Percentiles rank a stretch among this genome's conserved stretches.
Conservation (phyloP, 2,329 filamentous ascomycete species). For the Rasamsonia emersonii region DNA sequence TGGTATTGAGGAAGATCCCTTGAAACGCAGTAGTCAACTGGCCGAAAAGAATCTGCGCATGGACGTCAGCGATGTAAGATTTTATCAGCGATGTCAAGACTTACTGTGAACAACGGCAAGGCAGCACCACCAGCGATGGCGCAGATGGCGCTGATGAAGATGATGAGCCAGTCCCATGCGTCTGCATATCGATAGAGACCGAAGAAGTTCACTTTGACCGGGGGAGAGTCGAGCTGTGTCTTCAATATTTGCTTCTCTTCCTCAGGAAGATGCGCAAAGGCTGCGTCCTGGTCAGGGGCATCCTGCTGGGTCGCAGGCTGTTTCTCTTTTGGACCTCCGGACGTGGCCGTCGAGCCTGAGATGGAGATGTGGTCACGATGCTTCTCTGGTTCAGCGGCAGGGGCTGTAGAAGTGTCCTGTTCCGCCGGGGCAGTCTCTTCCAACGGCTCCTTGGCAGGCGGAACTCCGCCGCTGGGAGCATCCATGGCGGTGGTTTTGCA, state of each 20-base stretch:
- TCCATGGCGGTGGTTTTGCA: too few species aligned
- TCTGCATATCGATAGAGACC: slow-evolving; percentile 65
- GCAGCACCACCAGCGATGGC: slow-evolving; percentile 66
- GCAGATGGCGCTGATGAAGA: slow-evolving; percentile 52
- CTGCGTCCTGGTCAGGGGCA: slow-evolving; percentile 39
- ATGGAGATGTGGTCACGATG: slow-evolving; percentile 11
- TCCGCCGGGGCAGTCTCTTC: too few species aligned
- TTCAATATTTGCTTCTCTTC: slow-evolving; percentile 60
- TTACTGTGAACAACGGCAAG: slow-evolving; percentile 68
- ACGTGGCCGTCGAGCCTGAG: slow-evolving; percentile 16
- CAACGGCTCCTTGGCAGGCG: too few species aligned
- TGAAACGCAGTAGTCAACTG: slow-evolving; percentile 65
- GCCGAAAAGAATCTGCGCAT: slow-evolving; percentile 56
- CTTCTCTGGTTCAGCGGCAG: too few species aligned
- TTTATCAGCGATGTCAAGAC: slow-evolving; percentile 8
- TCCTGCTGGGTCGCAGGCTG: slow-evolving; percentile 17
- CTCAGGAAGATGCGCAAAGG: slow-evolving; percentile 54
- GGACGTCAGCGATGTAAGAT: slow-evolving; percentile 7
- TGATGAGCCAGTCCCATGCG: slow-evolving; percentile 54
- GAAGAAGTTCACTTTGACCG: slow-evolving; percentile 55
- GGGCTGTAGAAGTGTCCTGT: too few species aligned
- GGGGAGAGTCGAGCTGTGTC: slow-evolving; percentile 58
- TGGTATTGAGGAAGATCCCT: slow-evolving; percentile 46
- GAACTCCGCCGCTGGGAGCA: too few species aligned
- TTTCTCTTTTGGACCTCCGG: slow-evolving; percentile 10